Base-by-base conservation (phyloP, 257 asterid species). In the Gentiana macrophylla region DNA sequence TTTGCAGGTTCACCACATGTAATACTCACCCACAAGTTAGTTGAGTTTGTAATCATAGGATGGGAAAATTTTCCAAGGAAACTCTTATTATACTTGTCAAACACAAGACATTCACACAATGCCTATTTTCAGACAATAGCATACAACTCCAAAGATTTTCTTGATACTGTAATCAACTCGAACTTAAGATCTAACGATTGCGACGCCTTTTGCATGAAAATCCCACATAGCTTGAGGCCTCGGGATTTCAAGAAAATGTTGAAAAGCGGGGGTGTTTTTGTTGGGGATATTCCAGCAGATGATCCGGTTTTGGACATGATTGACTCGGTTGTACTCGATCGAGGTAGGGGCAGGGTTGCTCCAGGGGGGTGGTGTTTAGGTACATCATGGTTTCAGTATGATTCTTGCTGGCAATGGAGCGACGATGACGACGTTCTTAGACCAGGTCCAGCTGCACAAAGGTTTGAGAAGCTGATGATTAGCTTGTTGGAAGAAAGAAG, bases 291-390 rank as follows among this genome's bases (percentile, higher is more conserved):
- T 33, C 37, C 64, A 0, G 64, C 38, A 34, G 59, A 59, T 50
- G 66, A 56, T 65, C 71, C 77, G 8, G 53, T 60, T 41, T 35
- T 68, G 65, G 78, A 72, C 60, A 46, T 47, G 72, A 72, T 76
- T 62, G 81, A 76, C 52, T 63, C 68, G 4, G 67, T 58, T 51
- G 49, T 62, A 50, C 81, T 76, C 32, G 64, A 62, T 33, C 66
- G 73, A 13, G 61, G 64, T 8, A 50, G 33, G 32, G 61, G 69
- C 47, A 57, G 38, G 60, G 57, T 68, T 51, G 38, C 73, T 35
- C 78, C 81, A 5, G 81, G 81, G n/a, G n/a, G 73, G 1, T 76
- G 81, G 81, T 76, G 81, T 61, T 55, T 76, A 46, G 81, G 78
- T 38, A 62, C 61, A 58, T 12, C 70, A 35, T 63, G 76, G 55